These are phyloP conservation scores for Tagetes erecta DNA, from an alignment of 129 eudicot genomes.

Conservation along the genomic window DNA sequence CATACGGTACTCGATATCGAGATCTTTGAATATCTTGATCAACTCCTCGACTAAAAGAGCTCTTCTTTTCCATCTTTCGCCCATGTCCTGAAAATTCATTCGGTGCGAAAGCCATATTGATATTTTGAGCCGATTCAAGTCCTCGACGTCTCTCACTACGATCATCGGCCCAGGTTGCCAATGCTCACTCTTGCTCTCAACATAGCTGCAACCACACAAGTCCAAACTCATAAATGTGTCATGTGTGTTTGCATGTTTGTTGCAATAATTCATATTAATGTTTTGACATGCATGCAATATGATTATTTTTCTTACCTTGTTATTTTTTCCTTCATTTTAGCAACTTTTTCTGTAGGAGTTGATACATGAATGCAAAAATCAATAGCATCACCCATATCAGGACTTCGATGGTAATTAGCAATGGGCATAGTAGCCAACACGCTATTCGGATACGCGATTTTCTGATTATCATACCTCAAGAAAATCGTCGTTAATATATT, in stretches of 20 bases:
- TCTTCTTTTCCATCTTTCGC: constrained; percentile 50
- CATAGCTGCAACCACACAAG: constrained; percentile 38
- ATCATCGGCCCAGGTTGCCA: constrained; percentile 56
- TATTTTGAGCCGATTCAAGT: constrained; percentile 45
- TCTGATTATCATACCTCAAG: constrained; percentile 52
- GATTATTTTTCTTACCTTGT: constrained; percentile 24
- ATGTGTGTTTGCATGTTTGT: no score
- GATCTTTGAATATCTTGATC: constrained; percentile 48
- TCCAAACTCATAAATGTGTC: background rate
- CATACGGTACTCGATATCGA: constrained; percentile 56
- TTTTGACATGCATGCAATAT: no score
- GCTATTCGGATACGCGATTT: constrained; percentile 48
- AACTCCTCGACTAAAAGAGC: constrained; percentile 52
- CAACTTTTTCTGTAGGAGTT: constrained; percentile 46
- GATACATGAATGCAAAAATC: constrained; percentile 51
- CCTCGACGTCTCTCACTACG: constrained; percentile 45
- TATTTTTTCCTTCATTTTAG: constrained; percentile 45
- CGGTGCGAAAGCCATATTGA: constrained; percentile 52
- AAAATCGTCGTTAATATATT: constrained; percentile 52
- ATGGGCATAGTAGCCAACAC: constrained; percentile 46
- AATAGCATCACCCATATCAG: constrained; percentile 57
- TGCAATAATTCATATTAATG: no score
- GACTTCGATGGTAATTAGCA: constrained; percentile 54
- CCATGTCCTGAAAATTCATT: constrained; percentile 64
- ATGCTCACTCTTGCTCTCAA: constrained; percentile 51